Conservation (phyloP, 371 early-diverging fungal genomes). For the Circinella umbellata region DNA sequence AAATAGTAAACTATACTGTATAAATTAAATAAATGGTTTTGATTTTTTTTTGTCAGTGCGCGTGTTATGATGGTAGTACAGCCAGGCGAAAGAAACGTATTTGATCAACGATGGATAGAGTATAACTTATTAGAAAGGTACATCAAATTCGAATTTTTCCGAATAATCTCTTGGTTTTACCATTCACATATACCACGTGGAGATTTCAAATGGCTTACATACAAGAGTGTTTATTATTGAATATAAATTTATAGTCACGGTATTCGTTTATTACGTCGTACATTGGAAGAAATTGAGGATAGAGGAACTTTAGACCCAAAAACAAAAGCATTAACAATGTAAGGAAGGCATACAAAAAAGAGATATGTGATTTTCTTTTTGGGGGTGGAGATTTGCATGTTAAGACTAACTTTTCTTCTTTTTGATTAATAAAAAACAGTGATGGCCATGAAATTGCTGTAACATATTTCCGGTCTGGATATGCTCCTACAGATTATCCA, state of each 20-base stretch:
- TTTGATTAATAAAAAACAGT: conserved; percentile 31
- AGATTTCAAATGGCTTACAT: background rate
- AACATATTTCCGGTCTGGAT: conserved; percentile 92
- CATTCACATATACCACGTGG: background rate
- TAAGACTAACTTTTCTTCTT: too few relatives aligned
- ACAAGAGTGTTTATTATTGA: too few relatives aligned
- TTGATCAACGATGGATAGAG: conserved; percentile 95
- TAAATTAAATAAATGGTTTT: background rate
- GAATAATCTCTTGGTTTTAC: background rate
- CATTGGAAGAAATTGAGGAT: conserved; percentile 67
- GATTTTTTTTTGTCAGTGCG: conserved; percentile 58
- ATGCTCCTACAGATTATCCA: conserved; percentile 90
- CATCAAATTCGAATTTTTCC: background rate
- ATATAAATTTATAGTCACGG: conserved; percentile 54
- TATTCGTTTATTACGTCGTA: conserved; percentile 65
- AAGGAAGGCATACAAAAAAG: conserved; percentile 5
- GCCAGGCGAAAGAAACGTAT: conserved; percentile 91
- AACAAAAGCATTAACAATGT: conserved; percentile 67
- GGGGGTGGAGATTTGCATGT: too few relatives aligned
- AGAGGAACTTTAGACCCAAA: conserved; percentile 60
- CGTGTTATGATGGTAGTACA: conserved; percentile 90
- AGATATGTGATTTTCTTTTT: too few relatives aligned
- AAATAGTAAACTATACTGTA: too few relatives aligned
- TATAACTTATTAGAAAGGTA: conserved; percentile 79
- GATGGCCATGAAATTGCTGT: conserved; percentile 84